These are phyloP conservation scores for Leishmania gerbilli DNA, from an alignment of 208 protist species.

Conservation along the genomic window DNA sequence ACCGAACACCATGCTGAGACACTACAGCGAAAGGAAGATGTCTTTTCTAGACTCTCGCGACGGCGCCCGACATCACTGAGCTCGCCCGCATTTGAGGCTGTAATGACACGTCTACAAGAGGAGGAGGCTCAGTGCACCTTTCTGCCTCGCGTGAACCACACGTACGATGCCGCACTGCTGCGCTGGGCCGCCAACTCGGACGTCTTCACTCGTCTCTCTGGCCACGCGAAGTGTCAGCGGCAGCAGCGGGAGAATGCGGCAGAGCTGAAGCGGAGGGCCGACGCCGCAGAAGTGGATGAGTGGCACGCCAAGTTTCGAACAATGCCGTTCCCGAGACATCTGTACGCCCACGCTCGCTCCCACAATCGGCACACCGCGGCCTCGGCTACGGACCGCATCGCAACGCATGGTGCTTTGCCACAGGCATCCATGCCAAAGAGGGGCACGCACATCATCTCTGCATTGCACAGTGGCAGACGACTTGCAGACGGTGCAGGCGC, in stretches of 20 bases:
- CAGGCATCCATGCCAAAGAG: neutral
- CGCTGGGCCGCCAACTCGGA: neutral
- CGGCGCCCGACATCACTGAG: neutral
- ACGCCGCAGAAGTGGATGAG: neutral
- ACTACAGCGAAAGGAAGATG: neutral
- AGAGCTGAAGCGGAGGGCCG: neutral
- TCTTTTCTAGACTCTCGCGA: slow-evolving; percentile 17
- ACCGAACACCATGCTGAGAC: neutral
- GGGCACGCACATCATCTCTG: neutral
- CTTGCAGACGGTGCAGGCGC: neutral
- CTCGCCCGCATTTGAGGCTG: neutral
- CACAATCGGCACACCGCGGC: neutral
- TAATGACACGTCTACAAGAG: neutral
- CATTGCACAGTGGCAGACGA: neutral
- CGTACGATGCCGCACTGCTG: slow-evolving; percentile 1
- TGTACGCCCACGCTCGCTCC: neutral
- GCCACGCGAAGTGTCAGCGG: slow-evolving; percentile 18
- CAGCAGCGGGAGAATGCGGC: neutral
- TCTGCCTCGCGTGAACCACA: slow-evolving; percentile 16
- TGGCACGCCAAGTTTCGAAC: neutral
- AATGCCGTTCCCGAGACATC: slow-evolving; percentile 2
- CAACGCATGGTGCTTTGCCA: too few species aligned
- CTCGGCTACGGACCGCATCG: neutral
- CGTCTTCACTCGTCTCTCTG: slow-evolving; percentile 21
- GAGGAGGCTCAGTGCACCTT: slow-evolving; percentile 16